These are phyloP conservation scores for Colletotrichum acutatum DNA, from an alignment of 2,329 filamentous ascomycete species.

Conservation along the genomic window DNA sequence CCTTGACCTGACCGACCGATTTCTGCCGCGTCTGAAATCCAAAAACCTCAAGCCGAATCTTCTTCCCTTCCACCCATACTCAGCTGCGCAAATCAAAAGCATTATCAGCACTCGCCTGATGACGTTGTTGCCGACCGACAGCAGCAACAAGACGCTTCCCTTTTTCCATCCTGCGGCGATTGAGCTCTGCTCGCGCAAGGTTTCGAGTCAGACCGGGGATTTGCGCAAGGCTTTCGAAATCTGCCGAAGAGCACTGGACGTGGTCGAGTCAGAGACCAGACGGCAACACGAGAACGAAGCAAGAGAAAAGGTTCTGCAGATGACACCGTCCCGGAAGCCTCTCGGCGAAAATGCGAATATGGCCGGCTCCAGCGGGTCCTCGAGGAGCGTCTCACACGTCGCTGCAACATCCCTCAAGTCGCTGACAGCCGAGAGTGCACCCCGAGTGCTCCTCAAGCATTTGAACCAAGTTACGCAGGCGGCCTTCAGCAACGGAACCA, in stretches of 20 bases:
- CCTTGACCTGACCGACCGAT: conserved; percentile 93
- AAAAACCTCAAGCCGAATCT: conserved; percentile 91
- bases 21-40: conserved; percentile 91
- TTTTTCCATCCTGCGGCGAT: conserved; percentile 96
- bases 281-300: conserved; percentile 75
- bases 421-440: conserved; percentile 82
- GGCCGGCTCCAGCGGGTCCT: conserved; percentile 53
- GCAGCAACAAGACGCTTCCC: conserved; percentile 70
- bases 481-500: conserved; percentile 89
- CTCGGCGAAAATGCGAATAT: conserved; percentile 86
- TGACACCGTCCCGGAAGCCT: conserved; percentile 79
- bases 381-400: conserved; percentile 57
- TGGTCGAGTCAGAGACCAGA: conserved; percentile 87
- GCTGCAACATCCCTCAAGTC: conserved; percentile 65
- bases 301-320: conserved; percentile 65
- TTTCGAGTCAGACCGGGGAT: conserved; percentile 93
- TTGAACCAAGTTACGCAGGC: conserved; percentile 91
- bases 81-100: conserved; percentile 83
- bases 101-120: conserved; percentile 88
- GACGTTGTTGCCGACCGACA: conserved; percentile 71
- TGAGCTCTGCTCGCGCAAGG: conserved; percentile 93
- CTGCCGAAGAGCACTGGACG: conserved; percentile 86
- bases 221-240: conserved; percentile 96
- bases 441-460: conserved; percentile 88
- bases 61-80: conserved; percentile 93